Percentiles rank a stretch among this genome's conserved stretches.
Evolutionary conservation across 345 rosid genomes (phyloP).

Genomic region (Eucalyptus sp.): DNA sequence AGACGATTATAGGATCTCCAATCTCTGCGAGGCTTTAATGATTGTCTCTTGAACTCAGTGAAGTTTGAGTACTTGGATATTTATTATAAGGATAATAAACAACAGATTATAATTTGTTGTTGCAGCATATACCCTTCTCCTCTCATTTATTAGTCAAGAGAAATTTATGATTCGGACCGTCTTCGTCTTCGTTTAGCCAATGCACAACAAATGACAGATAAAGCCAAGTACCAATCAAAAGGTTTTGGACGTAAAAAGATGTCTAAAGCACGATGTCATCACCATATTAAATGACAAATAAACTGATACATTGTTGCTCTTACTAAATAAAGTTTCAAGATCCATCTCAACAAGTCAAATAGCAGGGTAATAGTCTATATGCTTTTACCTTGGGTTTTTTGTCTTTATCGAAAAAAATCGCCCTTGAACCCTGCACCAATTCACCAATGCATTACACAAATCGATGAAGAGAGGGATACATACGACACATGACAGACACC

Average conservation of each 20-base stretch:
- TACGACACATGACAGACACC: background rate
- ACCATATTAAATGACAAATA: background rate
- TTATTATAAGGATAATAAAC: background rate
- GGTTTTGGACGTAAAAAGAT: background rate
- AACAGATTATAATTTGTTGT: background rate
- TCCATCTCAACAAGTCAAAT: background rate
- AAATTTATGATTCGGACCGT: background rate
- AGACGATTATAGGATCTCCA: background rate
- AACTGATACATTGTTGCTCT: background rate
- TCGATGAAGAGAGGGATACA: background rate
- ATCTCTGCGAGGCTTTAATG: background rate
- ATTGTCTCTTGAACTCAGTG: background rate
- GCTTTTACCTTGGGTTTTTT: conserved; percentile 3
- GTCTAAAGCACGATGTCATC: background rate
- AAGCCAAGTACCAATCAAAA: background rate
- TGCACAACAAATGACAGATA: background rate
- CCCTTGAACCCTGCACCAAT: conserved; percentile 4
- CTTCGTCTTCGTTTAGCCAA: background rate
- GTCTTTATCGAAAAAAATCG: conserved; percentile 5
- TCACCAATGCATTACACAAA: background rate
- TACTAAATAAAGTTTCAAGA: background rate
- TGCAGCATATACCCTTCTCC: background rate
- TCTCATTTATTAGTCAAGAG: background rate
- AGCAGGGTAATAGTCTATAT: background rate
- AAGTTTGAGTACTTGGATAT: background rate